A percentile compares a stretch with the other conserved stretches of the same genome.
Conservation (phyloP, 306 rosid species). For the Senna siamea region DNA sequence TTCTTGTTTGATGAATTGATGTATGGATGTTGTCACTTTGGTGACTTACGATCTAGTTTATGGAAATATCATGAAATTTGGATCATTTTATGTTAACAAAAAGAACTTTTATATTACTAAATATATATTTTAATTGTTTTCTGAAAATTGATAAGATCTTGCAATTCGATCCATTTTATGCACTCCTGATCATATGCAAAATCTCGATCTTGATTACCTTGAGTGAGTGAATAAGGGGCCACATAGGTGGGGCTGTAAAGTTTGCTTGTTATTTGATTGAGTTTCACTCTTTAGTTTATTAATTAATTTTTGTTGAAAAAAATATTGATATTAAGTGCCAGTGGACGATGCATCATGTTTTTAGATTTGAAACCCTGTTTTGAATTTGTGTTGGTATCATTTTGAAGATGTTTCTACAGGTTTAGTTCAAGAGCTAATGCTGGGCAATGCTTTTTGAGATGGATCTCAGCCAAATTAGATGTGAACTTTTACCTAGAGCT, state of each 20-base stretch:
- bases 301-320: not conserved
- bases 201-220: too few relatives aligned
- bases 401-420: constrained; percentile 36
- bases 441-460: constrained; percentile 35
- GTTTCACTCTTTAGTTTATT: not conserved
- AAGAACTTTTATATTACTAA: too few relatives aligned
- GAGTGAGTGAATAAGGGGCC: not conserved
- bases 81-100: too few relatives aligned
- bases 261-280: not conserved
- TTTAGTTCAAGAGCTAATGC: constrained; percentile 20
- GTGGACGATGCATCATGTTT: constrained; percentile 6
- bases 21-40: too few relatives aligned
- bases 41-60: too few relatives aligned
- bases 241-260: not conserved
- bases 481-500: constrained; percentile 45
- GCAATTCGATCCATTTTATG: too few relatives aligned
- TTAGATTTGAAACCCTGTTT: constrained; percentile 10
- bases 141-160: too few relatives aligned
- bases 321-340: not conserved
- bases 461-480: constrained; percentile 39
- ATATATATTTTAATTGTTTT: too few relatives aligned
- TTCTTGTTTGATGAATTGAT: too few relatives aligned
- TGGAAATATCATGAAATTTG: too few relatives aligned
- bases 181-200: too few relatives aligned
- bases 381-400: constrained; percentile 26